Conservation (phyloP, 805 yeast species). For the Wickerhamomyces tratensis region DNA sequence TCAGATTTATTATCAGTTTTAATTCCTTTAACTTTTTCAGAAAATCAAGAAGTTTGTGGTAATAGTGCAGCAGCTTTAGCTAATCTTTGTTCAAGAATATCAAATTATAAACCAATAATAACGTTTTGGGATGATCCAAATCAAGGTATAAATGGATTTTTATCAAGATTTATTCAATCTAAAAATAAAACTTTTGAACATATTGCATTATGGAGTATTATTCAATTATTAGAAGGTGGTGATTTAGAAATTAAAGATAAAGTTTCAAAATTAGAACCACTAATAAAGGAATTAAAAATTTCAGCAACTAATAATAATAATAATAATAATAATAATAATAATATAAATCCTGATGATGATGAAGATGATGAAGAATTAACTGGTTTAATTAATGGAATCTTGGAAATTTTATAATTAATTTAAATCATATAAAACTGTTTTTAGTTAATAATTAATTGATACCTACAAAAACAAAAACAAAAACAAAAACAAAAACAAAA, state of each 20-base stretch:
- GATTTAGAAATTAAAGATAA: slow-evolving; percentile 39
- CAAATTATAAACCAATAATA: slow-evolving; percentile 71
- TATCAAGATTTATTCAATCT: slow-evolving; percentile 68
- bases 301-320: no score
- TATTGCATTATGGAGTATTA: slow-evolving; percentile 93
- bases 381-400: background rate
- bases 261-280: slow-evolving; percentile 4
- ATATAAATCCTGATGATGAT: background rate
- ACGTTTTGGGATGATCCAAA: slow-evolving; percentile 70
- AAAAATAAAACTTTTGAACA: slow-evolving; percentile 94
- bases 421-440: no score
- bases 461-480: no score
- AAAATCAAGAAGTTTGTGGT: slow-evolving; percentile 92
- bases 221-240: slow-evolving; percentile 85
- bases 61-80: slow-evolving; percentile 98
- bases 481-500: no score
- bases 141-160: slow-evolving; percentile 81
- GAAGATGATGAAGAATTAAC: background rate
- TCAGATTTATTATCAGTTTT: slow-evolving; percentile 81
- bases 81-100: slow-evolving; percentile 84
- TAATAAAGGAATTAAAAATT: slow-evolving; percentile 13
- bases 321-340: no score
- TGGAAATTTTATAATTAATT: background rate
- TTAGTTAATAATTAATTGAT: no score
- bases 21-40: slow-evolving; percentile 82